Conservation (phyloP, 1,284 basidiomycete genomes). For the Blastosporella zonata region DNA sequence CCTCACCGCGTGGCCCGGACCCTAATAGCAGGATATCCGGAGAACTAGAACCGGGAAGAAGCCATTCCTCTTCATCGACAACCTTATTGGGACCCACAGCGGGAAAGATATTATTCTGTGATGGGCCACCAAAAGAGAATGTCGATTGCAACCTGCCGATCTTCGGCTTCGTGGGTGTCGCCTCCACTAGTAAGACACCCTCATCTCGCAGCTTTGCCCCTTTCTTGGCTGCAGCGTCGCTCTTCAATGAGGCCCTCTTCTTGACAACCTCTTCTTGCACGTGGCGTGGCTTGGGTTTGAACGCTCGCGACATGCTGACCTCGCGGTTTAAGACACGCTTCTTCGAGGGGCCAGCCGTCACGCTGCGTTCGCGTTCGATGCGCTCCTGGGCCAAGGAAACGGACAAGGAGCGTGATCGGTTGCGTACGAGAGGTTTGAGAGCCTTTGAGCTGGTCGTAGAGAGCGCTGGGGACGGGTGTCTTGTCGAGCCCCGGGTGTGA, state of each 20-base stretch:
- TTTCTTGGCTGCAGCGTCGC: constrained; percentile 15
- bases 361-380: constrained; percentile 41
- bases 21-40: constrained; percentile 35
- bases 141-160: constrained; percentile 13
- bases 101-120: constrained; percentile 6
- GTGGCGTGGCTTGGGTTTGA: constrained; percentile 42
- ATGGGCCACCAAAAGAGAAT: constrained; percentile 3
- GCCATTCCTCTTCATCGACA: constrained; percentile 38
- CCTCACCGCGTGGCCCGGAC: constrained; percentile 5
- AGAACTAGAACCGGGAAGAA: constrained; percentile 31
- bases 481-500: constrained; percentile 9
- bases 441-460: constrained; percentile 22
- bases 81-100: constrained; percentile 19
- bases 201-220: constrained; percentile 23
- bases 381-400: constrained; percentile 55
- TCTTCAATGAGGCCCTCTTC: constrained; percentile 1
- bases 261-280: constrained; percentile 16
- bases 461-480: constrained; percentile 23
- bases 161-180: constrained; percentile 51
- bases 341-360: constrained; percentile 30
- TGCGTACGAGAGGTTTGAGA: constrained; percentile 27
- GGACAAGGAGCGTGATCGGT: constrained; percentile 65
- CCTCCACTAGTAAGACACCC: constrained; percentile 54
- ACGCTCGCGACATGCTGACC: constrained; percentile 69
- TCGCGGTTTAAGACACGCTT: constrained; percentile 57